Evolutionary conservation across 768 basidiomycete species (phyloP).

Genomic region (Trametopsis cervina): DNA sequence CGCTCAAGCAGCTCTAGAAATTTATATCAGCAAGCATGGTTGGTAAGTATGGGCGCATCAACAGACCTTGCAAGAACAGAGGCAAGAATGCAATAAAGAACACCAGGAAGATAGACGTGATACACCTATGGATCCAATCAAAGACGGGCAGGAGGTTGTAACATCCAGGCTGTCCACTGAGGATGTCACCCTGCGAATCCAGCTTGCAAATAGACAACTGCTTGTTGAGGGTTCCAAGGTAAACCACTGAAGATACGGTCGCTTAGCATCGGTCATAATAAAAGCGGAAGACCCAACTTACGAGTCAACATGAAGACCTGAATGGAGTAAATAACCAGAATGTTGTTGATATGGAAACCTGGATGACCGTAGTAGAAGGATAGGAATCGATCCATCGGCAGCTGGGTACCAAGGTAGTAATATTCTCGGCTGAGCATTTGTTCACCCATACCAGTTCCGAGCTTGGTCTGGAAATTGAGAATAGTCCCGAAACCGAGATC

Average conservation of each 20-base stretch:
- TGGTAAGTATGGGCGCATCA: background rate
- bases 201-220: constrained; percentile 83
- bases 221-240: constrained; percentile 95
- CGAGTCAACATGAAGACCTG: constrained; percentile 95
- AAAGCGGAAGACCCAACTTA: constrained; percentile 34
- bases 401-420: constrained; percentile 96
- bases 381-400: constrained; percentile 96
- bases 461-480: constrained; percentile 99
- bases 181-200: constrained; percentile 72
- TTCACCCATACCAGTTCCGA: constrained; percentile 99
- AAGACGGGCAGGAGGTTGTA: constrained; percentile 96
- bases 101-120: constrained; percentile 96
- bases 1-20: constrained; percentile 84
- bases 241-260: constrained; percentile 24
- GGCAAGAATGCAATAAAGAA: constrained; percentile 98
- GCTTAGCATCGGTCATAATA: background rate
- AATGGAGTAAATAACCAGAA: constrained; percentile 96
- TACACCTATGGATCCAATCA: constrained; percentile 96
- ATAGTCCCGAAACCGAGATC: constrained; percentile 99
- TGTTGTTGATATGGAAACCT: constrained; percentile 99
- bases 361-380: constrained; percentile 99
- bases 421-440: constrained; percentile 99
- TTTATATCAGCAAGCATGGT: background rate
- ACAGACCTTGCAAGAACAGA: constrained; percentile 87
- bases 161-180: constrained; percentile 85